phyloP scores from a whole-genome alignment of 306 rosid species.

The Malus orientalis region DNA sequence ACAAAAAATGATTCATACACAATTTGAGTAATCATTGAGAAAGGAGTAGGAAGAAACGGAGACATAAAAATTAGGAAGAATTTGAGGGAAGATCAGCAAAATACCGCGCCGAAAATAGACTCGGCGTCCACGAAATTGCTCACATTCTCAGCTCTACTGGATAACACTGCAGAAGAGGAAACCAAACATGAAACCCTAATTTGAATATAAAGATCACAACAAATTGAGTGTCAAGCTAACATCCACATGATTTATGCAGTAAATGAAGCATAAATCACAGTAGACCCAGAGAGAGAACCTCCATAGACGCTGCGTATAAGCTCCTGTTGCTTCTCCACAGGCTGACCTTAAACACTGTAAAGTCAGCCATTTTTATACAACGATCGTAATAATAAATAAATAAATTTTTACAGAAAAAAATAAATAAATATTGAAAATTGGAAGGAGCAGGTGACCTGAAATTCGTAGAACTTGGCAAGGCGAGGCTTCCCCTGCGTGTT shows the following conservation, averaged over 20 bases:
- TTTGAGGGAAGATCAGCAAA: not conserved
- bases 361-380: not conserved
- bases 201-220: not conserved
- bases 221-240: not conserved
- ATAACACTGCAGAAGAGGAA: slow-evolving; percentile 42
- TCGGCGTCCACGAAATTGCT: slow-evolving; percentile 85
- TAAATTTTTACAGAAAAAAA: not conserved
- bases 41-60: no score
- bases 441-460: slow-evolving; percentile 39
- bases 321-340: slow-evolving; percentile 85
- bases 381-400: not conserved
- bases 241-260: not conserved
- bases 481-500: slow-evolving; percentile 95
- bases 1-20: not conserved
- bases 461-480: slow-evolving; percentile 77
- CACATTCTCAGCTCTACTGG: slow-evolving; percentile 83
- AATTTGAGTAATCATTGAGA: not conserved
- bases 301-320: slow-evolving; percentile 73
- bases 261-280: not conserved
- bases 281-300: slow-evolving; percentile 40
- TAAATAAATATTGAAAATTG: not conserved
- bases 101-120: slow-evolving; percentile 77
- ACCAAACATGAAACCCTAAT: not conserved
- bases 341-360: slow-evolving; percentile 41
- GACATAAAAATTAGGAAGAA: not conserved